These are phyloP conservation scores for Circinella minor DNA, from an alignment of 371 early-diverging fungal species.

Conservation along the genomic window DNA sequence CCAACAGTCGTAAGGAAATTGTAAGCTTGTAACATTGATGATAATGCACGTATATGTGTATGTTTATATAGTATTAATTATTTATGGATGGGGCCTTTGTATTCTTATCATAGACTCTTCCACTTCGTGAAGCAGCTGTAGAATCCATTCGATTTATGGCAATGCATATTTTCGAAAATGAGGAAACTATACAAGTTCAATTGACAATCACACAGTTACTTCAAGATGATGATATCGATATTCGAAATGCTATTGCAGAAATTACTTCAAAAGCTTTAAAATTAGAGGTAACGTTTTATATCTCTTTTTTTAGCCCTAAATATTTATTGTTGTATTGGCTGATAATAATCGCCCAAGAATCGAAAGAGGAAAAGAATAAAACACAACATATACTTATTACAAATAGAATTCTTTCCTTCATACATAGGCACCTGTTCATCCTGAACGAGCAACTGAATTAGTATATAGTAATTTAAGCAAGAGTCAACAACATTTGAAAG, in stretches of 20 bases:
- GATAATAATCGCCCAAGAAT: too few relatives aligned
- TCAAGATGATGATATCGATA: conserved; percentile 77
- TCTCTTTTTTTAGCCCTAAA: background rate
- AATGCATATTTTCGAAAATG: conserved; percentile 27
- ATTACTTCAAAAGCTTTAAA: conserved; percentile 60
- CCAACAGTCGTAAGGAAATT: conserved; percentile 55
- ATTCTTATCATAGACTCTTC: conserved; percentile 42
- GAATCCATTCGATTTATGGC: conserved; percentile 55
- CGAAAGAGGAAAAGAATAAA: background rate
- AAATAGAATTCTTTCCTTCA: background rate
- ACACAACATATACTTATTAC: background rate
- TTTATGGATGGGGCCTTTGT: too few relatives aligned
- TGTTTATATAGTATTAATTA: background rate
- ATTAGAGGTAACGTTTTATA: conserved; percentile 22
- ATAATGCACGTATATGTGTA: background rate
- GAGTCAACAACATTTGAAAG: conserved; percentile 23
- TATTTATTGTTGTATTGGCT: too few relatives aligned
- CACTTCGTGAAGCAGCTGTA: conserved; percentile 62
- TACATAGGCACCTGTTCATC: conserved; percentile 40
- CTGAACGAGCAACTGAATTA: conserved; percentile 62
- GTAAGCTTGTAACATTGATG: conserved; percentile 22
- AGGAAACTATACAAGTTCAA: conserved; percentile 20
- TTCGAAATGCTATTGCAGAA: conserved; percentile 62
- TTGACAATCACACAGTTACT: conserved; percentile 27
- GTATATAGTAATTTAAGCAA: conserved; percentile 47